Evolutionary conservation across 805 yeast species (phyloP), one percentile per base, ranked within the genome.

Genomic region (Spathaspora sp.): DNA sequence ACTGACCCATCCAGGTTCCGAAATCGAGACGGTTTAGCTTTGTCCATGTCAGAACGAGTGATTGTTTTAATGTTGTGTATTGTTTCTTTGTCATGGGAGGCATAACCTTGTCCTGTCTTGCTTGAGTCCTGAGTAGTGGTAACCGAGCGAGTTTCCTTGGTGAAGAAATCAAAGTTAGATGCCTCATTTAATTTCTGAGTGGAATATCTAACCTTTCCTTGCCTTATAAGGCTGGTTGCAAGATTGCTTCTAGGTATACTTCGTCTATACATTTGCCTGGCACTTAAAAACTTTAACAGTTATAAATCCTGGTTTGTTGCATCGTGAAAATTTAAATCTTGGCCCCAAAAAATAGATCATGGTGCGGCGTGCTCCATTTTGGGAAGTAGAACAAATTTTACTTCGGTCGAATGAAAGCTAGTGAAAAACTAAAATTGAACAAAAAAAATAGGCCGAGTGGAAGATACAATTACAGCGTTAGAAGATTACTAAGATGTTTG

Each of bases 1-100:
- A 68, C 68, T 3, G 71, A 52, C n/a, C 79, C 79, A 57, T 75
- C 77, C 5, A 51, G 53, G 48, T 72, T 69, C 42, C 79, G 60
- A 52, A 58, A 75, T 2, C 73, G 72, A 16, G 77, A 72, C 6
- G 48, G 6, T 10, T 35, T 20, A 17, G 9, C 16, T n/a, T 35
- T 5, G 2, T 6, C 14, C 3, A 35, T 35, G 14, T n/a, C 40
- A 35, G 40, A n/a, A 16, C 40, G 40, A n/a, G 40, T 9, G 2
- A 35, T n/a, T 17, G 40, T 35, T 14, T 35, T 35, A 17, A 16
- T 35, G 14, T 35, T 35, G 18, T 35, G 40, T 7, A 35, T 35
- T 14, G 3, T 35, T 35, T 35, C 40, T 3, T 16, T 16, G 18
- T 17, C 14, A n/a, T 35, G 40, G 16, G 29, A 16, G 4, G 44